Conservation (phyloP, 306 rosid species). For the Vicia sativa region DNA sequence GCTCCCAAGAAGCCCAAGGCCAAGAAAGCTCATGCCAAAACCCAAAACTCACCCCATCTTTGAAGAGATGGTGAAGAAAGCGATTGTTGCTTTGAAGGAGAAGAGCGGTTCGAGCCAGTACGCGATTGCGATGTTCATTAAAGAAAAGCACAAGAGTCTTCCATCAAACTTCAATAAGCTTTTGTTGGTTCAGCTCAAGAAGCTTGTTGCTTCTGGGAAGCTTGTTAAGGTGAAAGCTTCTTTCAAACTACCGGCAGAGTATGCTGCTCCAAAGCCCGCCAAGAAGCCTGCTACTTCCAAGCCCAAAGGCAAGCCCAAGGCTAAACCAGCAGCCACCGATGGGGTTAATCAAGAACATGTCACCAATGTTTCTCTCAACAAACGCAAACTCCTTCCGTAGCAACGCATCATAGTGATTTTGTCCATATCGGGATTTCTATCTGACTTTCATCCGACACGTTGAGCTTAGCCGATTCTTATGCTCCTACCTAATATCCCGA, state of each 20-base stretch:
- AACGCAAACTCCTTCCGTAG: too few species aligned
- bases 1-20: slow-evolving; percentile 42
- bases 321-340: not conserved
- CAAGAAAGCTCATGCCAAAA: slow-evolving; percentile 56
- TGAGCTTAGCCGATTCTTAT: too few species aligned
- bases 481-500: too few species aligned
- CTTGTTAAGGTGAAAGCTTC: slow-evolving; percentile 69
- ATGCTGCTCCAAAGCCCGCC: slow-evolving; percentile 21
- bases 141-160: slow-evolving; percentile 76
- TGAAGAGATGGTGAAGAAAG: slow-evolving; percentile 95
- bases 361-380: too few species aligned
- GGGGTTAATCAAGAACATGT: too few species aligned
- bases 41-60: slow-evolving; percentile 69
- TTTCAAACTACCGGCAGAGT: slow-evolving; percentile 52
- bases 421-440: too few species aligned
- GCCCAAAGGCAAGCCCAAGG: slow-evolving; percentile 1
- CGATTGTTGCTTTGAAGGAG: slow-evolving; percentile 71
- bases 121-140: slow-evolving; percentile 69
- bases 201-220: slow-evolving; percentile 71
- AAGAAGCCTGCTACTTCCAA: slow-evolving; percentile 42
- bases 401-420: too few species aligned
- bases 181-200: slow-evolving; percentile 66
- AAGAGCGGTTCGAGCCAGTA: slow-evolving; percentile 79
- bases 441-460: too few species aligned
- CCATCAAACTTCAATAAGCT: slow-evolving; percentile 76